Evolutionary conservation across 2,329 filamentous ascomycete genomes (phyloP).

Genomic region (Sordariomycetes sp.): DNA sequence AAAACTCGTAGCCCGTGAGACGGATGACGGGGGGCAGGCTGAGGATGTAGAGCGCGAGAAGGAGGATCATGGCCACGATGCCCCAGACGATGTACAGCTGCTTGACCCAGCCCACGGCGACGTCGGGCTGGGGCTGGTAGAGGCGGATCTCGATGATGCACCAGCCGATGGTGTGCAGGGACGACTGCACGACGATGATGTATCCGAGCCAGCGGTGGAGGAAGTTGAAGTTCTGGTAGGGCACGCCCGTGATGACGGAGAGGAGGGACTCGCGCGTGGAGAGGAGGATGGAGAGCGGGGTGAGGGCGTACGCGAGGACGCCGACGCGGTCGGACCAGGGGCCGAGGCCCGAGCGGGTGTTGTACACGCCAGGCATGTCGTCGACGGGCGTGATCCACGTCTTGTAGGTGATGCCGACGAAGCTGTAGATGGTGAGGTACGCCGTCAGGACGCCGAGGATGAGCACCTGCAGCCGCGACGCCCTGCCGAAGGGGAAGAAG

Average conservation of each 20-base stretch:
- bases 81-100: conserved; percentile 64
- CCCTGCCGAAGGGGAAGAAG: conserved; percentile 45
- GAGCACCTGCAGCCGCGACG: conserved; percentile 54
- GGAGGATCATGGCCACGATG: conserved; percentile 50
- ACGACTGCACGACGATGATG: conserved; percentile 55
- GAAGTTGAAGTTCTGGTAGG: conserved; percentile 68
- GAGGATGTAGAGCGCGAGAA: conserved; percentile 47
- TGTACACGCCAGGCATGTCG: conserved; percentile 36
- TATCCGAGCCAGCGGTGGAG: conserved; percentile 65
- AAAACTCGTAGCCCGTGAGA: conserved; percentile 63
- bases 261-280: conserved; percentile 58
- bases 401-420: conserved; percentile 54
- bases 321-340: conserved; percentile 59
- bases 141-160: conserved; percentile 49
- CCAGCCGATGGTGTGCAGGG: conserved; percentile 61
- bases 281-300: conserved; percentile 55
- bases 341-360: conserved; percentile 52
- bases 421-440: conserved; percentile 56
- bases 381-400: conserved; percentile 60
- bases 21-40: conserved; percentile 44
- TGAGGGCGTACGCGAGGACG: conserved; percentile 59
- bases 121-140: conserved; percentile 58
- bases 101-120: conserved; percentile 40
- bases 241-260: conserved; percentile 56
- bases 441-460: conserved; percentile 41